These are phyloP conservation scores for Dissophora globulifera DNA, from an alignment of 192 early-diverging fungal genomes.

Conservation along the genomic window DNA sequence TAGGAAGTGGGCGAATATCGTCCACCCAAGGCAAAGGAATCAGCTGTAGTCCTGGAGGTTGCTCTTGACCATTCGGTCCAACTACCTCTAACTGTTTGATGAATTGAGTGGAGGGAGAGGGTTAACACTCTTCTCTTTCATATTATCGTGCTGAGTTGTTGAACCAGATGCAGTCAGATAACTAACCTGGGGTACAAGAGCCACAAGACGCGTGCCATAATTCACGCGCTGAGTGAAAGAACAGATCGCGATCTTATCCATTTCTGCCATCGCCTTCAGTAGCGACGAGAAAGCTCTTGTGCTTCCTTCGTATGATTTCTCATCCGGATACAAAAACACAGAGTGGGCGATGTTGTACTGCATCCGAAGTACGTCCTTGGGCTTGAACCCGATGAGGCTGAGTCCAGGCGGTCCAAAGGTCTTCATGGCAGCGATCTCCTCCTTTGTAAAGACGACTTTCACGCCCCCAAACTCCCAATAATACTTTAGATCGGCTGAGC, in stretches of 20 bases:
- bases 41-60: conserved; percentile 74
- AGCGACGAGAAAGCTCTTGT: conserved; percentile 75
- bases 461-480: conserved; percentile 76
- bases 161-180: too few species aligned
- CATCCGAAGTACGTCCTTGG: conserved; percentile 49
- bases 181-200: conserved; percentile 80
- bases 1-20: conserved; percentile 67
- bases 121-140: too few species aligned
- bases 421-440: conserved; percentile 71
- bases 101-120: too few species aligned
- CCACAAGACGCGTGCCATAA: conserved; percentile 66
- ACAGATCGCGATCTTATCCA: conserved; percentile 75
- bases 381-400: conserved; percentile 79
- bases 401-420: conserved; percentile 72
- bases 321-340: conserved; percentile 82
- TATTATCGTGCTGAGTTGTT: too few species aligned
- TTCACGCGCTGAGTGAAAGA: conserved; percentile 66
- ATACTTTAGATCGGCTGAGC: conserved; percentile 71
- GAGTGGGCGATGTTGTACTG: conserved; percentile 74
- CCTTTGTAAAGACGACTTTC: conserved; percentile 79
- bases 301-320: conserved; percentile 76
- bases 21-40: conserved; percentile 81
- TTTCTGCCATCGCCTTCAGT: conserved; percentile 64
- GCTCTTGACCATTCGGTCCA: conserved; percentile 58
- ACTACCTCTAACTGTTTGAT: conserved; percentile 57